Conservation (phyloP, 371 early-diverging fungal species). For the Rhizomucor pusillus region DNA sequence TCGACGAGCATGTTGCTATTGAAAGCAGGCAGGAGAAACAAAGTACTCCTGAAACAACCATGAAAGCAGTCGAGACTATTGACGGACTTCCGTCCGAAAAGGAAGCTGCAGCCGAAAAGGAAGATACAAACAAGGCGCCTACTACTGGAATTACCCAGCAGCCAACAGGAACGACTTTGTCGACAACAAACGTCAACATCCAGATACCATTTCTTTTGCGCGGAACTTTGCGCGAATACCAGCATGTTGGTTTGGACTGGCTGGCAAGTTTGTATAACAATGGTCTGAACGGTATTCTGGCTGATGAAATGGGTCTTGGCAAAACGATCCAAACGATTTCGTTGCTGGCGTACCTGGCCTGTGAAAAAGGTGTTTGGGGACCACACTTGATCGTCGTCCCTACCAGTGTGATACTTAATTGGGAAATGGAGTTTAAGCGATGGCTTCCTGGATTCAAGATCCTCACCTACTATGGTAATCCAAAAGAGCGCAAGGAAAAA, state of each 20-base stretch:
- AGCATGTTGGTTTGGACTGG: constrained; percentile 79
- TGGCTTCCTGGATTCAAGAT: constrained; percentile 91
- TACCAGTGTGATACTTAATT: constrained; percentile 90
- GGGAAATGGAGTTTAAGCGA: constrained; percentile 92
- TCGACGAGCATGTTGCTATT: constrained; percentile 10
- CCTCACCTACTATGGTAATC: constrained; percentile 79
- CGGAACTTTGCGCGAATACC: constrained; percentile 72
- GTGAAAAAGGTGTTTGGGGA: constrained; percentile 73
- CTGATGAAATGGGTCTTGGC: constrained; percentile 99
- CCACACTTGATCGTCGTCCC: constrained; percentile 93
- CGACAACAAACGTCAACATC: constrained; percentile 48
- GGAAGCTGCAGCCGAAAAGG: constrained; percentile 5
- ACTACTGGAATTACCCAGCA: constrained; percentile 1
- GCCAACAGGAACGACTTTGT: constrained; percentile 33
- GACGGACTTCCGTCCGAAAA: not conserved
- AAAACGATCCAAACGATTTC: constrained; percentile 98
- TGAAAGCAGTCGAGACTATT: not conserved
- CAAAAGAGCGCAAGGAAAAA: constrained; percentile 75
- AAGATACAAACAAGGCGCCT: constrained; percentile 1
- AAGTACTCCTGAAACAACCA: not conserved
- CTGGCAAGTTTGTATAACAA: constrained; percentile 91
- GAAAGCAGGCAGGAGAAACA: not conserved
- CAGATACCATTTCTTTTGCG: constrained; percentile 61
- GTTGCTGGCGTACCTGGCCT: constrained; percentile 73
- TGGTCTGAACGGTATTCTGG: constrained; percentile 94